phyloP scores from a whole-genome alignment of 768 basidiomycete genomes.

The Mycena maculata region DNA sequence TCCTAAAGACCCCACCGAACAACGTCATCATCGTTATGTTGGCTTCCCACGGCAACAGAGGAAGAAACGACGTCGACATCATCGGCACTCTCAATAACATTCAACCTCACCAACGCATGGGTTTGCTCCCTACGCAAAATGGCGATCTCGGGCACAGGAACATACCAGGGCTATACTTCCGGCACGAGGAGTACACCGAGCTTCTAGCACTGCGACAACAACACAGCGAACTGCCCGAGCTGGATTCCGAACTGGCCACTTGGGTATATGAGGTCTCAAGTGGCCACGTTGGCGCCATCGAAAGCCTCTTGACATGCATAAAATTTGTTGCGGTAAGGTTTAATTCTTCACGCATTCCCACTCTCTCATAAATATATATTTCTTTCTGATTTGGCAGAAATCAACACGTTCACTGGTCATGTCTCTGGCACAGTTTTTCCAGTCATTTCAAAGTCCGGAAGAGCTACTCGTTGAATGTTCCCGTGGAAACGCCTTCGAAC shows the following conservation, averaged over 20 bases:
- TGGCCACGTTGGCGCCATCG: not conserved
- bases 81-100: not conserved
- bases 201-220: not conserved
- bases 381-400: not conserved
- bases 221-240: not conserved
- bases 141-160: not conserved
- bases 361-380: too few species aligned
- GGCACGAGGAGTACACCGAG: not conserved
- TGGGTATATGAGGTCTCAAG: not conserved
- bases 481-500: not conserved
- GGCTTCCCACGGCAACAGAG: not conserved
- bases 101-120: not conserved
- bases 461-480: not conserved
- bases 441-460: not conserved
- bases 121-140: not conserved
- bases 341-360: too few species aligned
- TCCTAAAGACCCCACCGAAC: not conserved
- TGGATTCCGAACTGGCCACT: not conserved
- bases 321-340: not conserved
- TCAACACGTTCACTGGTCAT: rapidly evolving
- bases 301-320: not conserved
- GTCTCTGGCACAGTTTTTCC: not conserved
- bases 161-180: not conserved
- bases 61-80: not conserved
- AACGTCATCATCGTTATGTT: not conserved